A percentile compares a stretch with the other conserved stretches of the same genome.
phyloP scores from a whole-genome alignment of 2,329 filamentous ascomycete genomes.

The Beauveria sp. region DNA sequence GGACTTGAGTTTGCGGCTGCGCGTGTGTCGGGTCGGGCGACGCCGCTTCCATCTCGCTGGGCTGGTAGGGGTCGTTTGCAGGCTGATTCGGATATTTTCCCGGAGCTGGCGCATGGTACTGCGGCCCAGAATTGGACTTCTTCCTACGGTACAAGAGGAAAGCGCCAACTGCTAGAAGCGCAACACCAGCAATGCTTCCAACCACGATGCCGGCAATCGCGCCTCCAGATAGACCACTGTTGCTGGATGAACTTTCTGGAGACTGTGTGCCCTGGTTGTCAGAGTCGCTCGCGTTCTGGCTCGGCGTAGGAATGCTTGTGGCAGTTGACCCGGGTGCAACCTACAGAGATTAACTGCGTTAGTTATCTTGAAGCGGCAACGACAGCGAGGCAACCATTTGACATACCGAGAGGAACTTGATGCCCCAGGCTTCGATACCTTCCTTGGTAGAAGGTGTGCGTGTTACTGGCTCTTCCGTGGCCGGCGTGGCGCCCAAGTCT shows the following conservation, averaged over 20 bases:
- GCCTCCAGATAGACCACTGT: background rate
- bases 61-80: background rate
- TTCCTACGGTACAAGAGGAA: slow-evolving; percentile 10
- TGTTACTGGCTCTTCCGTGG: slow-evolving; percentile 5
- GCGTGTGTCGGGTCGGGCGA: background rate
- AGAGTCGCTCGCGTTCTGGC: slow-evolving; percentile 1
- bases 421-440: slow-evolving; percentile 9
- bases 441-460: slow-evolving; percentile 2
- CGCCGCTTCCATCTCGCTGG: slow-evolving; percentile 1
- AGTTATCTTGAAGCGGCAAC: background rate
- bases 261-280: background rate
- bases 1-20: background rate
- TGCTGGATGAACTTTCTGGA: background rate
- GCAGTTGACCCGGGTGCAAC: slow-evolving; percentile 5
- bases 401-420: slow-evolving; percentile 11
- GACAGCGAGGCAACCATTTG: too few species aligned
- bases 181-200: slow-evolving; percentile 1
- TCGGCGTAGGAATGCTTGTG: background rate
- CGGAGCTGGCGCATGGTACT: background rate
- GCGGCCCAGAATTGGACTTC: background rate
- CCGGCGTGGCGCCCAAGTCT: background rate
- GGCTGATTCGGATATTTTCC: background rate
- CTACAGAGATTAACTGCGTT: background rate
- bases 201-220: slow-evolving; percentile 12
- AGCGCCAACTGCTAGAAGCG: background rate